Evolutionary conservation across 2,329 filamentous ascomycete species (phyloP).

Genomic region (Fusarium sublunatum): DNA sequence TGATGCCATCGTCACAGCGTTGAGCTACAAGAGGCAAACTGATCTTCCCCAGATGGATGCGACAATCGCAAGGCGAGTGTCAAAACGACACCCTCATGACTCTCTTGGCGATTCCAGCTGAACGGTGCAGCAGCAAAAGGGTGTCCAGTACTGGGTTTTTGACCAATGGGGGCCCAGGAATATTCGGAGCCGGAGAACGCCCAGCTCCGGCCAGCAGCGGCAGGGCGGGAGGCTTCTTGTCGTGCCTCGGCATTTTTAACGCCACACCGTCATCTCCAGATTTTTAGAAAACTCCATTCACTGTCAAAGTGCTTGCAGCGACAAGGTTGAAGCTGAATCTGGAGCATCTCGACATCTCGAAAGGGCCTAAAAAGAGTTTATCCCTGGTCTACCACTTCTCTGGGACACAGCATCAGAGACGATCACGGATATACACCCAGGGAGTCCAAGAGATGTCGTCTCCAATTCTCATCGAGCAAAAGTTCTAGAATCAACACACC

Average conservation of each 20-base stretch:
- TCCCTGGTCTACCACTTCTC: neutral
- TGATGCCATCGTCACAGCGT: neutral
- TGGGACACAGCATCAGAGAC: neutral
- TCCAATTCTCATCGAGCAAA: neutral
- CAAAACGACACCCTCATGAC: neutral
- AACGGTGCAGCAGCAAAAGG: slow-evolving; percentile 13
- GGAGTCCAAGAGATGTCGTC: neutral
- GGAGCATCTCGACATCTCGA: neutral
- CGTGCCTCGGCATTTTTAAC: slow-evolving; percentile 12
- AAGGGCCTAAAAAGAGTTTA: neutral
- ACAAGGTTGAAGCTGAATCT: neutral
- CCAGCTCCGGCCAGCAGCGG: slow-evolving; percentile 10
- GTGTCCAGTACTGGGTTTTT: slow-evolving; percentile 1
- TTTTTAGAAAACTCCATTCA: neutral
- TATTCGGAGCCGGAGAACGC: slow-evolving; percentile 27
- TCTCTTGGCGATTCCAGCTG: slow-evolving; percentile 15
- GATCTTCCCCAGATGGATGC: neutral
- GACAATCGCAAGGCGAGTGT: neutral
- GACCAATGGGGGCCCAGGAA: slow-evolving; percentile 1
- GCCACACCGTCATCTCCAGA: neutral
- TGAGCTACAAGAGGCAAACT: neutral
- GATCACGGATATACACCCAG: neutral
- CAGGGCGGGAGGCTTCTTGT: neutral
- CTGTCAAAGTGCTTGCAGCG: neutral
- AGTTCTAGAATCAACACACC: neutral